Base-by-base conservation (phyloP, 768 basidiomycete species). In the Leccinum fibrillosum region DNA sequence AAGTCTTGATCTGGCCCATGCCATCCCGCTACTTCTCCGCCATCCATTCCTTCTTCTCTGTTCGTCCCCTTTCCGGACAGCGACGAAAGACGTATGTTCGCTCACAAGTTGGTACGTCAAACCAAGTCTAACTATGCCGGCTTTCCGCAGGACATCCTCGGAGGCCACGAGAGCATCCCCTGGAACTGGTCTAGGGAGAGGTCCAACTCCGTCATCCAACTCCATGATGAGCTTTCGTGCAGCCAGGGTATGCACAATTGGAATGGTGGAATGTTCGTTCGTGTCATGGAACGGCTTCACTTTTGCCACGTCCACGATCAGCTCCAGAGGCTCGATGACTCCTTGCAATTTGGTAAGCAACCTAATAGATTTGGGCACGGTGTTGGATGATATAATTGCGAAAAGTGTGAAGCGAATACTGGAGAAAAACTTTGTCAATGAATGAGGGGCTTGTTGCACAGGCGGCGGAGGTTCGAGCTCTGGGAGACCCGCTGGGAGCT, bases 191-290 rank as follows among this genome's bases (percentile, higher is more conserved):
- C 53, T 59, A 4, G 75, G 76, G 23, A 77, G 69, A n/a, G 70
- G 72, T 19, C 71, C 72, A 21, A 56, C 64, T 4, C 59, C 55
- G 25, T 76, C 77, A 49, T 79, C 75, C 45, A 84, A 66, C 17
- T 82, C 82, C 62, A 77, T 77, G n/a, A 86, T 81, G 28, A 86
- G 72, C 13, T 72, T 71, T 56, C 80, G 78, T 2, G 84, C 85
- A 5, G 82, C 79, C 39, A 86, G 71, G 0, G 79, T 77, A 63
- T 87, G 86, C 26, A 87, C 66, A 15, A 80, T 69, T 55, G 62
- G 75, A 51, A 58, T 72, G 53, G 28, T 15, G 0, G 64, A 63
- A 21, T 64, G 19, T 1, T 53, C 54, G 19, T 54, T 21, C 7
- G 60, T 55, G 8, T 66, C 57, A 26, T 59, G 62, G 56, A 70